Conservation (phyloP, 768 basidiomycete species). For the Amanita exitialis region DNA sequence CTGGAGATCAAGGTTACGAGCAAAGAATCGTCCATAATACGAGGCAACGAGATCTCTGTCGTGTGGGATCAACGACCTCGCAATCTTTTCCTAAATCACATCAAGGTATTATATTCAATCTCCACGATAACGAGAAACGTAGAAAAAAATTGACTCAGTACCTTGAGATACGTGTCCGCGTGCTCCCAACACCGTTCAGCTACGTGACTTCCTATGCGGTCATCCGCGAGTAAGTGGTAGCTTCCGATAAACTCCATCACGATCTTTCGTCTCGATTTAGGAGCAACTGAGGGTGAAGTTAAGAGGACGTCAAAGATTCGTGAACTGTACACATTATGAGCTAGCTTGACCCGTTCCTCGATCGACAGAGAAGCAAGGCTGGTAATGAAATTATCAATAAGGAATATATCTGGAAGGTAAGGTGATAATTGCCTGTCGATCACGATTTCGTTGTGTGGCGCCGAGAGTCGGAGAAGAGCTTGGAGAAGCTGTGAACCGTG, state of each 20-base stretch:
- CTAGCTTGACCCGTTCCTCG: slow-evolving; percentile 44
- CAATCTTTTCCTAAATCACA: slow-evolving; percentile 75
- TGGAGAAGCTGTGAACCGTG: slow-evolving; percentile 86
- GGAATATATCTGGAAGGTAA: neutral
- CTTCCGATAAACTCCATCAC: slow-evolving; percentile 69
- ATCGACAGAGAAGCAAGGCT: slow-evolving; percentile 52
- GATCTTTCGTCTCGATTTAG: slow-evolving; percentile 59
- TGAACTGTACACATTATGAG: slow-evolving; percentile 52
- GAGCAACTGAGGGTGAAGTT: slow-evolving; percentile 53
- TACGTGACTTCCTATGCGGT: slow-evolving; percentile 84
- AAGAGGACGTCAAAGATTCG: slow-evolving; percentile 75
- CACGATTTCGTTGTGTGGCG: slow-evolving; percentile 58
- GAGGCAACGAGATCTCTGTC: slow-evolving; percentile 67
- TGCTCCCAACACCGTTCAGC: slow-evolving; percentile 86
- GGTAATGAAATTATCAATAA: neutral
- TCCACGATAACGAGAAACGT: too few species aligned
- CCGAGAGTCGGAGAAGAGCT: slow-evolving; percentile 60
- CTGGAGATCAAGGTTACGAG: slow-evolving; percentile 65
- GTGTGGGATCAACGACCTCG: slow-evolving; percentile 62
- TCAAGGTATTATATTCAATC: slow-evolving; percentile 7
- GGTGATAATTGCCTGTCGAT: slow-evolving; percentile 49
- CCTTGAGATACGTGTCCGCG: slow-evolving; percentile 90
- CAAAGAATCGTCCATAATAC: slow-evolving; percentile 84
- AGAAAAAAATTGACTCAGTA: slow-evolving; percentile 15
- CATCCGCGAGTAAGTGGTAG: slow-evolving; percentile 76